Base-by-base conservation (phyloP, 2,329 filamentous ascomycete species). In the Beauveria medogensis region DNA sequence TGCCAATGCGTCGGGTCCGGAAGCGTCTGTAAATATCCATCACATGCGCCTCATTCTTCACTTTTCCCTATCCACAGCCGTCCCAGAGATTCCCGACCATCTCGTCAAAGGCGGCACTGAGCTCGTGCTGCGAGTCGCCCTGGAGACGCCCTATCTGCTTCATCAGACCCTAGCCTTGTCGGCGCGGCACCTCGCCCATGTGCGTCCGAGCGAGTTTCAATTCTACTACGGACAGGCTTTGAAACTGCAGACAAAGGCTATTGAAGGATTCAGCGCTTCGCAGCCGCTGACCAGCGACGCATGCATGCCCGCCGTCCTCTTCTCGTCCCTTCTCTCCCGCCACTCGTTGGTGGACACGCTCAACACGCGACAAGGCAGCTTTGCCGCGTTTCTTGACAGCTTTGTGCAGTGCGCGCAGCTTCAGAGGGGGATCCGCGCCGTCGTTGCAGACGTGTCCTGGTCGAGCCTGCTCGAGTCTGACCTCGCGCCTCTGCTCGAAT, bases 271-370 rank as follows among this genome's bases (percentile, higher is more conserved):
- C 40, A 54, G 51, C 48, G 51, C 26, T 4, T 10, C 48, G 40
- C 47, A 44, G 26, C 40, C 48, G 5, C 34, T 59, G 10, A 20
- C 7, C 34, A 46, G 41, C 37, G 50, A 24, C 2, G 50, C 24
- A 9, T 41, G 48, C 28, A 47, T 59, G 41, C 57, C 57, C 3
- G 51, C 51, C 37, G 48, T 59, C 5, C 48, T 59, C 47, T 59
- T 59, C 48, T 46, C 48, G n/a, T 22, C 57, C 9, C 30, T 59
- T 22, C 57, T 59, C 3, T 44, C 48, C 2, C 48, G 51, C 9
- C 57, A 59, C 48, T 53, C 51, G 12, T n/a, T 59, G 3, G 57
- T 47, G 16, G 57, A 59, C 37, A 54, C 57, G n/a, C 43, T 59
- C 40, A 16, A 44, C 28, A n/a, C 26, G 7, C 34, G 24, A 5